These are phyloP conservation scores for Carallia brachiata DNA, from an alignment of 345 rosid species.

Conservation along the genomic window DNA sequence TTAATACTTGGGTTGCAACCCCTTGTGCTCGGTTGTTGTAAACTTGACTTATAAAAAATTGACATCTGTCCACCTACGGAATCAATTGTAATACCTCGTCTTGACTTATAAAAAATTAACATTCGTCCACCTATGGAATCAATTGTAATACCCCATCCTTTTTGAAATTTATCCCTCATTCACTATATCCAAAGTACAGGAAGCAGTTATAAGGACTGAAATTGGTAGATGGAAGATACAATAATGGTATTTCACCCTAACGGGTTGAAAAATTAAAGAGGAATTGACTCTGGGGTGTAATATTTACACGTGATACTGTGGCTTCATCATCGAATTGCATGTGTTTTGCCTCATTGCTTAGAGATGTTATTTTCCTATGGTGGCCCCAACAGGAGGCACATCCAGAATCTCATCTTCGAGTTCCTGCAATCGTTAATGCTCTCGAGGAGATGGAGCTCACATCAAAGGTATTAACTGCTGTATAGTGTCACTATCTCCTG, in stretches of 20 bases:
- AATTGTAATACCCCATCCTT: too few species aligned
- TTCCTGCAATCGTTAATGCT: conserved; percentile 79
- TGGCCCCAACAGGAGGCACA: conserved; percentile 63
- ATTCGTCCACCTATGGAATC: too few species aligned
- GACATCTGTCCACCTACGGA: too few species aligned
- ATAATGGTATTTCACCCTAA: background rate
- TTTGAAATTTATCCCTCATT: too few species aligned
- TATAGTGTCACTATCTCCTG: background rate
- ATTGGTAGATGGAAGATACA: background rate
- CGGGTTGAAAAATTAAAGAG: background rate
- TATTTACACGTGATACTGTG: background rate
- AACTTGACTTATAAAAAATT: too few species aligned
- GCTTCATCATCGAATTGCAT: background rate
- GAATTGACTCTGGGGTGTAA: background rate
- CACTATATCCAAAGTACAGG: background rate
- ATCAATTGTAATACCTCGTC: too few species aligned
- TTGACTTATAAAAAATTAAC: too few species aligned
- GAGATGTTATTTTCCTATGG: background rate
- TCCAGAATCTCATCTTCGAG: conserved; percentile 91
- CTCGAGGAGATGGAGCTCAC: conserved; percentile 76
- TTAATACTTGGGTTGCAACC: too few species aligned
- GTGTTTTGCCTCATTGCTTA: background rate
- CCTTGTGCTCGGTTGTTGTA: too few species aligned
- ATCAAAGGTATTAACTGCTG: conserved; percentile 48
- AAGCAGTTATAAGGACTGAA: background rate